Base-by-base conservation (phyloP, 1,284 basidiomycete genomes). In the Salmacisia buchloeana region DNA sequence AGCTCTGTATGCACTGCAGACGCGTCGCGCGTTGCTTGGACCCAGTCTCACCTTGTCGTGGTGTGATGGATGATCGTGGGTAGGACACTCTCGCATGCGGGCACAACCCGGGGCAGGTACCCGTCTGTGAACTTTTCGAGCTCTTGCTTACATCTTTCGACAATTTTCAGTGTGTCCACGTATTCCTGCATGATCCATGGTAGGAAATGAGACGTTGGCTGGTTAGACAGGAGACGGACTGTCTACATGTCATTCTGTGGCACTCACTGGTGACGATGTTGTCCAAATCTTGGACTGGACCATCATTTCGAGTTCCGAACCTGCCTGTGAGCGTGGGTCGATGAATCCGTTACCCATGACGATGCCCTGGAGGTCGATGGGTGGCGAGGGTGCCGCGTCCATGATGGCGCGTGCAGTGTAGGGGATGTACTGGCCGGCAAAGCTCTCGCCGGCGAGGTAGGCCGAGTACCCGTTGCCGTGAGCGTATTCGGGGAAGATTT, bases 331-430 rank as follows among this genome's bases (percentile, higher is more conserved):
- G 60, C 86, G 84, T 0, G 89, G 89, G 80, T 97, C 94, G 62
- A 97, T 94, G 92, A 93, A 97, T 2, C 94, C 94, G 80, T 98
- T 98, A 9, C 94, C 94, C 63, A 99, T 97, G 0, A 93, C 90
- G 33, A 87, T 82, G 2, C 94, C 96, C 60, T 85, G 85, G 18
- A 98, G 83, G 6, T 79, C 75, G 59, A 77, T 79, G 2, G 83
- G 86, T 35, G 86, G 82, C 43, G 80, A 77, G 41, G 85, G 81
- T 54, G 82, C 80, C 1, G 91, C 89, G 63, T 85, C 84, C 35
- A 94, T 82, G 58, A 97, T 83, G 9, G 87, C 88, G 69, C 92
- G 85, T 71, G 92, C 92, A 10, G 74, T 92, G 71, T 62, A 73
- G 27, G 71, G 70, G 43, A 80, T 70, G 65, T 63, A 64, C 54